Conservation (phyloP, 2,329 filamentous ascomycete species). For the Penicillium sp. region DNA sequence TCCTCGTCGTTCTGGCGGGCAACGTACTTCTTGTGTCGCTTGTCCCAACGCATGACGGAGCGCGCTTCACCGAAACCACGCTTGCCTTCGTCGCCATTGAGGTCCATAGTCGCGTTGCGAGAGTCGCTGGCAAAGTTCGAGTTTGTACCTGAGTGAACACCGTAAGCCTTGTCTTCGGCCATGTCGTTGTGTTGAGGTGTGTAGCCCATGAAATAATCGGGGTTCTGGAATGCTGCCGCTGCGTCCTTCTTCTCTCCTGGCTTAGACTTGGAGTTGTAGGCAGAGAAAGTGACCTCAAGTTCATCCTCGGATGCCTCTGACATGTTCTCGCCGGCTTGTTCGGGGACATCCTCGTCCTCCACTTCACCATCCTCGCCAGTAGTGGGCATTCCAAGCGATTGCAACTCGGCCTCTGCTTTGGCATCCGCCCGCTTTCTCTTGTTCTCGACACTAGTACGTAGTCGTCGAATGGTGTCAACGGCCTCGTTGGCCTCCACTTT, state of each 20-base stretch:
- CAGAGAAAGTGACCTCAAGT: constrained; percentile 69
- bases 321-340: constrained; percentile 48
- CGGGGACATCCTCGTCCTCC: constrained; percentile 39
- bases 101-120: constrained; percentile 85
- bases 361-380: constrained; percentile 35
- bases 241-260: constrained; percentile 52
- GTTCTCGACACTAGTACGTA: constrained; percentile 42
- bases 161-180: constrained; percentile 88
- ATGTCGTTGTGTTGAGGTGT: constrained; percentile 75
- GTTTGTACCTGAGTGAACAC: constrained; percentile 76
- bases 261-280: constrained; percentile 50
- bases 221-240: constrained; percentile 67
- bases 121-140: constrained; percentile 84
- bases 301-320: constrained; percentile 61
- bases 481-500: constrained; percentile 68
- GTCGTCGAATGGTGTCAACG: constrained; percentile 50
- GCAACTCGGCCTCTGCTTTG: constrained; percentile 26
- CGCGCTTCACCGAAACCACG: constrained; percentile 76
- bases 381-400: constrained; percentile 27
- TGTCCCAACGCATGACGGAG: constrained; percentile 88
- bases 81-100: constrained; percentile 78
- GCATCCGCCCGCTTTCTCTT: constrained; percentile 42
- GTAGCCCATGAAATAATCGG: constrained; percentile 96
- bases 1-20: constrained; percentile 89
- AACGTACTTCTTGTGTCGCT: constrained; percentile 95